These are phyloP conservation scores for Fusarium sp. DNA, from an alignment of 2,329 filamentous ascomycete species.

Conservation along the genomic window DNA sequence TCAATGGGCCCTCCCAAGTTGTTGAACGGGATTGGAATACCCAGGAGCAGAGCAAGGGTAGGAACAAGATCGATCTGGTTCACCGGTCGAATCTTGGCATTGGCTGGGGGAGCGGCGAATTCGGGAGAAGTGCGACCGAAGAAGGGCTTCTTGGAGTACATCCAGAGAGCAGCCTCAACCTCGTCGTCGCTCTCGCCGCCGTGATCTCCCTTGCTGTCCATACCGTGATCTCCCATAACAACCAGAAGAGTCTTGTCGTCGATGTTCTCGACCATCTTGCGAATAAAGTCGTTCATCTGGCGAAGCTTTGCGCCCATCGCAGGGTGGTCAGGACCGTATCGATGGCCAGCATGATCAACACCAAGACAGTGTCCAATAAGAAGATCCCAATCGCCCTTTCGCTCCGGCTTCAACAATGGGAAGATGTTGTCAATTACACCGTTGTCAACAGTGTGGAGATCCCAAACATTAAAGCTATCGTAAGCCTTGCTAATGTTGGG, in stretches of 20 bases:
- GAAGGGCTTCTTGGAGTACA: slow-evolving; percentile 90
- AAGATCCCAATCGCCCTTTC: slow-evolving; percentile 85
- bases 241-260: slow-evolving; percentile 90
- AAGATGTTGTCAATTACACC: slow-evolving; percentile 93
- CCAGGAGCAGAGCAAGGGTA: slow-evolving; percentile 87
- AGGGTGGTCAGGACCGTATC: slow-evolving; percentile 91
- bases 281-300: slow-evolving; percentile 89
- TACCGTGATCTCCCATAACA: slow-evolving; percentile 99
- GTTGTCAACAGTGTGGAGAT: slow-evolving; percentile 95
- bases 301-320: slow-evolving; percentile 91
- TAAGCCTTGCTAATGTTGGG: slow-evolving; percentile 86
- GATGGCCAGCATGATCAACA: slow-evolving; percentile 96
- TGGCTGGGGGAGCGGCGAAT: slow-evolving; percentile 69
- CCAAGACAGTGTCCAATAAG: slow-evolving; percentile 93
- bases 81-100: slow-evolving; percentile 80
- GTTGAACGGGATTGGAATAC: slow-evolving; percentile 94
- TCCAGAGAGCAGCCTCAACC: slow-evolving; percentile 94
- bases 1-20: slow-evolving; percentile 94
- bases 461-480: slow-evolving; percentile 98
- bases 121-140: slow-evolving; percentile 82
- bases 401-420: slow-evolving; percentile 77
- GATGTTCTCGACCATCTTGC: slow-evolving; percentile 75
- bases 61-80: slow-evolving; percentile 96
- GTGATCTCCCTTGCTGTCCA: slow-evolving; percentile 97
- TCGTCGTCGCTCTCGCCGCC: slow-evolving; percentile 99